Evolutionary conservation across 495 filamentous ascomycete genomes (phyloP).

Genomic region (Astrothelium macrocarpum): DNA sequence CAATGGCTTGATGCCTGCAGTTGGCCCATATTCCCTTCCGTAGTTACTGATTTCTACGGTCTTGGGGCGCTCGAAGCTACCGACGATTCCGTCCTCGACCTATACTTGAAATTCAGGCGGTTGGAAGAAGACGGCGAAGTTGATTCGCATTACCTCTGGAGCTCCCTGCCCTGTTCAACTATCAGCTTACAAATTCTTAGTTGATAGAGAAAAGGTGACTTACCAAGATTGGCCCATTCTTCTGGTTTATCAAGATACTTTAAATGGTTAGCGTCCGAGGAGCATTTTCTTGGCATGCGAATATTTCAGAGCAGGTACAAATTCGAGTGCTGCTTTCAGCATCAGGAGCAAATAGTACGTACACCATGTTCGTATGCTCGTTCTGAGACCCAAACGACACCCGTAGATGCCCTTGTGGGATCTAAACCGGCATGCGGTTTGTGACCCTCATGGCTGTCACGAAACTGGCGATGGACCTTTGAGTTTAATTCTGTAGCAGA

Average conservation of each 20-base stretch:
- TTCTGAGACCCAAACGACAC: constrained; percentile 35
- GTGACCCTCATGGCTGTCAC: constrained; percentile 77
- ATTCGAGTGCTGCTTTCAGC: no score
- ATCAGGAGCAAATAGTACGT: constrained; percentile 1
- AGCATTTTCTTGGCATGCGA: not conserved
- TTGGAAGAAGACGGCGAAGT: not conserved
- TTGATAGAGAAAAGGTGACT: not conserved
- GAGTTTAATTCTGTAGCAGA: constrained; percentile 54
- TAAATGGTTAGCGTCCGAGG: constrained; percentile 32
- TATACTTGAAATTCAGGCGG: not conserved
- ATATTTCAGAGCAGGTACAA: constrained; percentile 5
- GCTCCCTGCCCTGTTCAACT: constrained; percentile 55
- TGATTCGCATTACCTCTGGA: constrained; percentile 53
- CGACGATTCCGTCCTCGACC: constrained; percentile 63
- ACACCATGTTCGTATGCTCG: constrained; percentile 36
- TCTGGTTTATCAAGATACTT: constrained; percentile 61
- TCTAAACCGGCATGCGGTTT: constrained; percentile 84
- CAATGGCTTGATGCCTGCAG: constrained; percentile 84
- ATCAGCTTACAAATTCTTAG: not conserved
- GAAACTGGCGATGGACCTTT: constrained; percentile 77
- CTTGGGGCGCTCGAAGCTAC: constrained; percentile 81
- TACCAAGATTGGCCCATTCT: constrained; percentile 80
- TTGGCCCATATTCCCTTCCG: constrained; percentile 85
- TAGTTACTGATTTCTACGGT: constrained; percentile 64
- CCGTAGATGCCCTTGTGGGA: constrained; percentile 56